These are phyloP conservation scores for Aspergillus bridgeri DNA, from an alignment of 495 filamentous ascomycete genomes.

Conservation along the genomic window DNA sequence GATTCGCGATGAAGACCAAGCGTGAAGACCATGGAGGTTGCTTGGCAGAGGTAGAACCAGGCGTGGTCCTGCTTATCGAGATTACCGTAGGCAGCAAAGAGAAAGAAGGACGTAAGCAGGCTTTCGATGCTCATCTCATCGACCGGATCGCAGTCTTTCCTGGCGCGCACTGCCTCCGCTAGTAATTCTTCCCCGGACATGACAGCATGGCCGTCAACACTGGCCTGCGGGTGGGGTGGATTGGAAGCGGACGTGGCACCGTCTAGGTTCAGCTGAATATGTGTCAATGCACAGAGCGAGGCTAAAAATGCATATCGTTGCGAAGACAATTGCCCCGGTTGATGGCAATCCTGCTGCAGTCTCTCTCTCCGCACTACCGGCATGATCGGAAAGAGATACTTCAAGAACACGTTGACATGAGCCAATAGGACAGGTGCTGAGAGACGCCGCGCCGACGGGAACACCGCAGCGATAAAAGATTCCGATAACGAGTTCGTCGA, in stretches of 20 bases:
- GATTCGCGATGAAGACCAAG: constrained; percentile 58
- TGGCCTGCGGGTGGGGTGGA: constrained; percentile 47
- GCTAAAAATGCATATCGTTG: constrained; percentile 77
- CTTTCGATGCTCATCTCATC: constrained; percentile 59
- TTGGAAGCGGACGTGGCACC: constrained; percentile 52
- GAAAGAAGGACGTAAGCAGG: constrained; percentile 75
- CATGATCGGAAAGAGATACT: constrained; percentile 76
- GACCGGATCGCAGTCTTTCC: constrained; percentile 70
- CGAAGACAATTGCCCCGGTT: constrained; percentile 52
- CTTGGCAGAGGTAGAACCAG: constrained; percentile 64
- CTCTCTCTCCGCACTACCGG: constrained; percentile 71
- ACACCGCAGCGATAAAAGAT: constrained; percentile 16
- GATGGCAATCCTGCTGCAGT: constrained; percentile 61
- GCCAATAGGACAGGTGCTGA: constrained; percentile 37
- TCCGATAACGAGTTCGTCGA: constrained; percentile 35
- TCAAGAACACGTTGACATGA: constrained; percentile 44
- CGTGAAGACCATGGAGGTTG: constrained; percentile 55
- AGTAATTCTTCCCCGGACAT: constrained; percentile 54
- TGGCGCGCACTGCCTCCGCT: constrained; percentile 70
- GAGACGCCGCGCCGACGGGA: constrained; percentile 27
- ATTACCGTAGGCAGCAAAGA: constrained; percentile 72
- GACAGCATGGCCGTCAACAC: constrained; percentile 46
- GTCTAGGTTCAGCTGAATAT: constrained; percentile 70
- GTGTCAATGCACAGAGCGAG: constrained; percentile 77
- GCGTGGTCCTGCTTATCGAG: constrained; percentile 52